Conservation (phyloP, 1,139 yeast genomes). For the Zhuliangozyma parablackwelliae region DNA sequence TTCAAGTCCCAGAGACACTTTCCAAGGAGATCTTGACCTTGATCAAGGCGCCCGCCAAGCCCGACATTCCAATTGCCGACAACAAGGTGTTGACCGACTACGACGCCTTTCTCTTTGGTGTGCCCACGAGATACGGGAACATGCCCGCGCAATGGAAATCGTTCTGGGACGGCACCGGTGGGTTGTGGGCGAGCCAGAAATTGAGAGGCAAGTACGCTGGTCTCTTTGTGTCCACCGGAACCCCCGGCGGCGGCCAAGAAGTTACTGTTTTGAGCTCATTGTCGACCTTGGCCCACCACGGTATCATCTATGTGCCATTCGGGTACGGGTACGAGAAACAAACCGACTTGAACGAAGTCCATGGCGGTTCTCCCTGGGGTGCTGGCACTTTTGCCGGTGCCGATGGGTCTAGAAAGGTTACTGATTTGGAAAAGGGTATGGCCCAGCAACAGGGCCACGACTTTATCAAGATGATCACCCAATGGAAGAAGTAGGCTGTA, state of each 20-base stretch:
- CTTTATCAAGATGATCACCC: constrained; percentile 22
- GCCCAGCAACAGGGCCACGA: constrained; percentile 31
- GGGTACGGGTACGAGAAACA: constrained; percentile 30
- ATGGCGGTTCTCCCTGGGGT: constrained; percentile 42
- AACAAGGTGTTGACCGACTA: constrained; percentile 27
- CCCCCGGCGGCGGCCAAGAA: constrained; percentile 41
- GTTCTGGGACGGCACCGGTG: constrained; percentile 38
- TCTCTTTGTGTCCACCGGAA: constrained; percentile 33
- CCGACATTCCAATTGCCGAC: constrained; percentile 30
- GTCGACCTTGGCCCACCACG: constrained; percentile 33
- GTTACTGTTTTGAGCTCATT: constrained; percentile 30
- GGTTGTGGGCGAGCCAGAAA: constrained; percentile 34
- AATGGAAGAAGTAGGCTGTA: constrained; percentile 5
- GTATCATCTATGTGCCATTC: constrained; percentile 34
- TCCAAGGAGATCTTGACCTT: constrained; percentile 22
- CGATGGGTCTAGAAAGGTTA: constrained; percentile 35
- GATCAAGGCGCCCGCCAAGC: constrained; percentile 31
- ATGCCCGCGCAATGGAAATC: constrained; percentile 37
- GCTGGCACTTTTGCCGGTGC: constrained; percentile 37
- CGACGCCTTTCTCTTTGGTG: constrained; percentile 37
- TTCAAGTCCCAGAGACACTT: constrained; percentile 36
- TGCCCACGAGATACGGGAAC: constrained; percentile 38
- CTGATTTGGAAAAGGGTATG: constrained; percentile 29
- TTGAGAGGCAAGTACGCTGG: constrained; percentile 37
- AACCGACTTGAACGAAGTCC: constrained; percentile 28